A percentile compares a stretch with the other conserved stretches of the same genome.
phyloP scores from a whole-genome alignment of 2,329 filamentous ascomycete species.

The Samsoniella hepiali region DNA sequence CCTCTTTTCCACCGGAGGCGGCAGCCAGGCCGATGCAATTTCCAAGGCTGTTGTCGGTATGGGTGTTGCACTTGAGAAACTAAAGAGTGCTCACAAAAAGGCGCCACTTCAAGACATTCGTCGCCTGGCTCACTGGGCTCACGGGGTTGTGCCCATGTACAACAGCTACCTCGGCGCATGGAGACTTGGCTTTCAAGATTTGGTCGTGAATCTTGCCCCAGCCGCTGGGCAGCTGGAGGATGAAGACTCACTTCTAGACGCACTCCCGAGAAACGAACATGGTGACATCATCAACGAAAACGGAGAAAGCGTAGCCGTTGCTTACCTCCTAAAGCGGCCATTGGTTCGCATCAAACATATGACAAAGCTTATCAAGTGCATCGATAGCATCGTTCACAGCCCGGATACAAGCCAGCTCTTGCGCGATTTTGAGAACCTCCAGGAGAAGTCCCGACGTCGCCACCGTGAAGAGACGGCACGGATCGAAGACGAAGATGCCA shows the following conservation, averaged over 20 bases:
- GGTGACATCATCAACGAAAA: constrained; percentile 68
- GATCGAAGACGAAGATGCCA: constrained; percentile 77
- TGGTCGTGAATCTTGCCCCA: constrained; percentile 88
- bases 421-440: constrained; percentile 64
- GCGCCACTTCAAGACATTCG: constrained; percentile 72
- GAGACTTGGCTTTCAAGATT: constrained; percentile 90
- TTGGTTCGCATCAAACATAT: constrained; percentile 86
- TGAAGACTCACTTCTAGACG: constrained; percentile 57
- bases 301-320: constrained; percentile 90
- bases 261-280: constrained; percentile 58
- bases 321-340: constrained; percentile 85
- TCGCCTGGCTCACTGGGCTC: constrained; percentile 75
- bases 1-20: constrained; percentile 53
- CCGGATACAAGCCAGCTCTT: constrained; percentile 42
- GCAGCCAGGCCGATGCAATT: constrained; percentile 56
- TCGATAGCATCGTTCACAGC: constrained; percentile 53
- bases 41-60: constrained; percentile 90
- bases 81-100: constrained; percentile 75
- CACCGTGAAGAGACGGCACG: constrained; percentile 67
- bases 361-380: constrained; percentile 73
- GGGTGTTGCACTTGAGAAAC: constrained; percentile 82
- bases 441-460: constrained; percentile 69
- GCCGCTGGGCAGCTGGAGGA: constrained; percentile 52
- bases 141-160: constrained; percentile 74
- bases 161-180: constrained; percentile 81